A percentile compares a stretch with the other conserved stretches of the same genome.
These are phyloP conservation scores for Rossbeevera mucosa DNA, from an alignment of 768 basidiomycete species.

Conservation along the genomic window DNA sequence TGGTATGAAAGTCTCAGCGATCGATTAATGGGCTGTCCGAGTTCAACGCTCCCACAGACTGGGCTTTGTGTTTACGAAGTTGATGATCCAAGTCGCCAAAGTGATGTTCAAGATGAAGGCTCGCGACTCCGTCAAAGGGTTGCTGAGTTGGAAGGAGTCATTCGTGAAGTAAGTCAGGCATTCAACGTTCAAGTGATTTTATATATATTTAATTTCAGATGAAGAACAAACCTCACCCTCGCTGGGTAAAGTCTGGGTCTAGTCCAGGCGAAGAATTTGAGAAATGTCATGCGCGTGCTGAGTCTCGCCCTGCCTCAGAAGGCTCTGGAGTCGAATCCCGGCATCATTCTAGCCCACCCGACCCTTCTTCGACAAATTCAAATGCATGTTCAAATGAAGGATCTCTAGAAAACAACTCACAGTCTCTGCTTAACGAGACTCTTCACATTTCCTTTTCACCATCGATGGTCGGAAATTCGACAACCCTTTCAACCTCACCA, in stretches of 20 bases:
- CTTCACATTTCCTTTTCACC: conserved; percentile 30
- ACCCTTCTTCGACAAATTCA: conserved; percentile 1
- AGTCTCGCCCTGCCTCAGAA: conserved; percentile 17
- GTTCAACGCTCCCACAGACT: conserved; percentile 41
- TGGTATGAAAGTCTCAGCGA: conserved; percentile 32
- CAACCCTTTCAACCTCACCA: conserved; percentile 6
- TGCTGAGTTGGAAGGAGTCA: conserved; percentile 78
- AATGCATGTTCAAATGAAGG: conserved; percentile 6
- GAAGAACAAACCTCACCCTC: conserved; percentile 69
- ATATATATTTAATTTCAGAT: conserved; percentile 36
- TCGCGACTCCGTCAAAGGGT: conserved; percentile 67
- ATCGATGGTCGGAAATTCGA: conserved; percentile 30
- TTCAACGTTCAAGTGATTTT: neutral
- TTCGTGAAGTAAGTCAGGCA: conserved; percentile 55
- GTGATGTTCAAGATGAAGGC: conserved; percentile 52
- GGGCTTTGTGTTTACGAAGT: conserved; percentile 83
- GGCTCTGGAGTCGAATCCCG: conserved; percentile 5
- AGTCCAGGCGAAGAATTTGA: conserved; percentile 25
- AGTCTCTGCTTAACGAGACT: conserved; percentile 2
- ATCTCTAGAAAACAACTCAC: neutral
- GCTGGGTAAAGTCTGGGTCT: conserved; percentile 41
- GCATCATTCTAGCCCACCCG: conserved; percentile 2
- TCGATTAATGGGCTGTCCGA: conserved; percentile 19
- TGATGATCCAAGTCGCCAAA: conserved; percentile 63
- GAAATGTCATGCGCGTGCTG: conserved; percentile 20